Base-by-base conservation (phyloP, 1,284 basidiomycete species). In the Leccinum fuscescens region DNA sequence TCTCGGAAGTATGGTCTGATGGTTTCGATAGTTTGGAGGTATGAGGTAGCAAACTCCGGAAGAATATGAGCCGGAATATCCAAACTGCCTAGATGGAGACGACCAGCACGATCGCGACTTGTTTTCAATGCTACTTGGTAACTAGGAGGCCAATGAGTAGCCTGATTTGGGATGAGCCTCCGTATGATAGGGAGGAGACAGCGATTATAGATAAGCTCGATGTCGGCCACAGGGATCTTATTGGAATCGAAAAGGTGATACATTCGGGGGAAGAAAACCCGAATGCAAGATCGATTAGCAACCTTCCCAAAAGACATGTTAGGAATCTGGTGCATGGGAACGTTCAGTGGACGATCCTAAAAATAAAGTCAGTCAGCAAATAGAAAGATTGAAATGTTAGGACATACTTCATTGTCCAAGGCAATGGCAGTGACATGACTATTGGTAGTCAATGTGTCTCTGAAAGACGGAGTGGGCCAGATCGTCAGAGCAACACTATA, bases 251-350 rank as follows among this genome's bases (percentile, higher is more conserved):
- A 24, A 0, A 3, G 3, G 7, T 2, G 1, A 35, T 53, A 66
- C 58, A 65, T 60, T 0, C 12, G 46, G 6, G 65, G 63, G 14
- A 66, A 65, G 29, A 66, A 67, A 1, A 67, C 37, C 0, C 53
- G 22, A 1, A 66, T 8, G 2, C 20, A 7, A 0, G 55, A 59
- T 0, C 50, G 14, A 35, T 63, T 65, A 1, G 65, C 27, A 0
- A 60, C 60, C 29, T 62, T 67, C 3, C 58, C 65, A 0, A 67
- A 22, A 1, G 65, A 15, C 3, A 65, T 3, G 3, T 66, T 67
- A 0, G 56, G 65, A 2, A 66, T 67, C 0, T 2, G 27, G 11
- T 67, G 42, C 63, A 66, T 67, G 0, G 55, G 56, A 2, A 66
- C 56, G 6, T 48, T 22, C 12, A 48, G 11, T 22, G 22, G 20